These are phyloP conservation scores for Tolypocladium album DNA, from an alignment of 2,329 filamentous ascomycete species.

Conservation along the genomic window DNA sequence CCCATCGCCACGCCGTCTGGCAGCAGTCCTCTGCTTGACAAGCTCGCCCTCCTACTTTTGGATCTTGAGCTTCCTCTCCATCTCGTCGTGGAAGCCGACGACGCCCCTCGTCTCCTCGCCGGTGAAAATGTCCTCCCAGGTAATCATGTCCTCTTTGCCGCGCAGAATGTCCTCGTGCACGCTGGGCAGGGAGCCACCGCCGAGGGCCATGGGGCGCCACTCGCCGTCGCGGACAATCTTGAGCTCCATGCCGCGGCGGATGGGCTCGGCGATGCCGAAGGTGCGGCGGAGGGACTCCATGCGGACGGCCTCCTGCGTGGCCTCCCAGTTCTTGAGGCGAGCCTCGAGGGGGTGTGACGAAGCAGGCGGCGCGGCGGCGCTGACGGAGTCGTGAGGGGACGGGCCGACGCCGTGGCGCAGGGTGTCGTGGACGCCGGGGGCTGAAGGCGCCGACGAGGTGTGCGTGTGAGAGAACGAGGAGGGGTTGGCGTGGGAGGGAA, in stretches of 20 bases:
- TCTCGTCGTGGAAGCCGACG: conserved; percentile 77
- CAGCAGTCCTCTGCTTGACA: background rate
- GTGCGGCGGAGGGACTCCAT: conserved; percentile 80
- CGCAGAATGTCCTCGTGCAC: conserved; percentile 85
- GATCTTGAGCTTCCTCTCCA: conserved; percentile 87
- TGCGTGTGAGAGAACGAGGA: conserved; percentile 54
- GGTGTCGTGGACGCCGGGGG: conserved; percentile 86
- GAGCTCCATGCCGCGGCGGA: conserved; percentile 89
- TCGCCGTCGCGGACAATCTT: conserved; percentile 73
- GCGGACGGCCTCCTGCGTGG: conserved; percentile 77
- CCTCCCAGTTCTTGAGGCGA: conserved; percentile 80
- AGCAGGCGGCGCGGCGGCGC: conserved; percentile 34
- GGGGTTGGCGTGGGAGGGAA: conserved; percentile 58
- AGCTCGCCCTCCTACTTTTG: conserved; percentile 4
- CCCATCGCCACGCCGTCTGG: background rate
- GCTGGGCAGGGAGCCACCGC: conserved; percentile 46
- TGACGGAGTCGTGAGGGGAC: conserved; percentile 34
- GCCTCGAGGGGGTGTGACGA: conserved; percentile 79
- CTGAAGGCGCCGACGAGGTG: conserved; percentile 70
- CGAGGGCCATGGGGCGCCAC: conserved; percentile 66
- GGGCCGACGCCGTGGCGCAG: conserved; percentile 74
- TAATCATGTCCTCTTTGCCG: conserved; percentile 65
- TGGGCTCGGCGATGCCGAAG: conserved; percentile 87
- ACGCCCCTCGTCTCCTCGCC: conserved; percentile 64
- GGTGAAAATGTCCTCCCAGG: conserved; percentile 89